Percentiles rank a stretch among this genome's conserved stretches.
Evolutionary conservation across 1,284 basidiomycete species (phyloP).

Genomic region (Tylopilus orsonianus): DNA sequence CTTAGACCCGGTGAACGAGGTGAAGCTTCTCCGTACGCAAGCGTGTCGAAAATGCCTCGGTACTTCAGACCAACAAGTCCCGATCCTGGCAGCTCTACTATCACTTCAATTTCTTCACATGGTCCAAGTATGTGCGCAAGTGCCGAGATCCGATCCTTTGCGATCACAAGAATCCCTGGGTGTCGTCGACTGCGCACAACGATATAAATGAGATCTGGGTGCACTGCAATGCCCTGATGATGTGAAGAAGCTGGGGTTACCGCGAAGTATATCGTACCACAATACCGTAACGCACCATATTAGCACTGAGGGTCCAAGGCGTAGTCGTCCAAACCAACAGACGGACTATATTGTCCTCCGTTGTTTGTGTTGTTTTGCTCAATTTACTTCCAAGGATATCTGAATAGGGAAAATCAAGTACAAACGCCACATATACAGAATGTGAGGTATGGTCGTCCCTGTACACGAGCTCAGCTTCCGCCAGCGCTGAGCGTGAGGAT

Average conservation of each 20-base stretch:
- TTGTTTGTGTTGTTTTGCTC: constrained; percentile 19
- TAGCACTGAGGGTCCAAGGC: constrained; percentile 95
- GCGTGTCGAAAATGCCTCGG: constrained; percentile 59
- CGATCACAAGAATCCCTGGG: constrained; percentile 59
- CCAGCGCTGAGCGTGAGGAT: constrained; percentile 90
- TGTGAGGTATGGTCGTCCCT: constrained; percentile 86
- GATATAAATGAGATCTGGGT: constrained; percentile 72
- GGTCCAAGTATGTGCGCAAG: constrained; percentile 55
- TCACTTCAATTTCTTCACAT: constrained; percentile 35
- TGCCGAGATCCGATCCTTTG: constrained; percentile 61
- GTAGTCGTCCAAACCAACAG: constrained; percentile 98
- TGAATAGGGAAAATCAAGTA: constrained; percentile 40
- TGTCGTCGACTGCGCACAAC: constrained; percentile 46
- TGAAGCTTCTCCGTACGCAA: constrained; percentile 13
- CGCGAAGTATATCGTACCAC: neutral
- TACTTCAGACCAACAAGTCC: constrained; percentile 71
- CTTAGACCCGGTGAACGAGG: constrained; percentile 23
- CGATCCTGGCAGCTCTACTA: constrained; percentile 55
- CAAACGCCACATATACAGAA: constrained; percentile 86
- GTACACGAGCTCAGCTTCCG: constrained; percentile 94
- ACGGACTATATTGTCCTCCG: constrained; percentile 38
- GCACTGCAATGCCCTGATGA: constrained; percentile 80
- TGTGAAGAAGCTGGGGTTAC: constrained; percentile 5
- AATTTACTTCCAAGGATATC: constrained; percentile 14
- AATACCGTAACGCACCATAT: constrained; percentile 65